These are phyloP conservation scores for Asclepias syriaca DNA, from an alignment of 257 asterid genomes.

Conservation along the genomic window DNA sequence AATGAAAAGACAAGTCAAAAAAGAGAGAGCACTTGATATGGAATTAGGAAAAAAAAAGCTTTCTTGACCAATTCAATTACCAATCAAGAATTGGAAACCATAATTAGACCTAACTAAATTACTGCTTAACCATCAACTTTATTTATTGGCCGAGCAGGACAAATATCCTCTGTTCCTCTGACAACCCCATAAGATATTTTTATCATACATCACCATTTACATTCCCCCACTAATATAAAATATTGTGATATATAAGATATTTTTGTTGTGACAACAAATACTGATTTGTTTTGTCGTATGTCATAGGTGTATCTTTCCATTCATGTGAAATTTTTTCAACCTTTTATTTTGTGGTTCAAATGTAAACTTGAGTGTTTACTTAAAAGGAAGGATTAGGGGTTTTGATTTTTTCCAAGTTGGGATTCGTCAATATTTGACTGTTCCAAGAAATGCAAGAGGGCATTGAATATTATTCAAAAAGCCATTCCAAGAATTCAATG, in stretches of 20 bases:
- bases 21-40: neutral
- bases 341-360: conserved; percentile 2
- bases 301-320: neutral
- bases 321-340: neutral
- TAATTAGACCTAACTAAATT: neutral
- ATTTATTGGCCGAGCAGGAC: neutral
- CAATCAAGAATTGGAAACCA: neutral
- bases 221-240: too few relatives aligned
- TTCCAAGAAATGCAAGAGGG: too few relatives aligned
- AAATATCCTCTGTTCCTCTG: neutral
- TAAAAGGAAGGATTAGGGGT: neutral
- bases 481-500: too few relatives aligned
- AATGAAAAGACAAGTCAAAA: neutral
- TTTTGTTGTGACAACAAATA: neutral
- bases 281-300: neutral
- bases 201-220: too few relatives aligned
- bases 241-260: too few relatives aligned
- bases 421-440: neutral
- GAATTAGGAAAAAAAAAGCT: neutral
- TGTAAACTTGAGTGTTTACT: neutral
- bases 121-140: neutral
- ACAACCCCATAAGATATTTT: conserved; percentile 5
- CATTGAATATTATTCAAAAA: too few relatives aligned
- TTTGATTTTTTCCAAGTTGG: neutral
- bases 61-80: neutral